Evolutionary conservation across 2,329 filamentous ascomycete genomes (phyloP).

Genomic region (Knufia petricola): DNA sequence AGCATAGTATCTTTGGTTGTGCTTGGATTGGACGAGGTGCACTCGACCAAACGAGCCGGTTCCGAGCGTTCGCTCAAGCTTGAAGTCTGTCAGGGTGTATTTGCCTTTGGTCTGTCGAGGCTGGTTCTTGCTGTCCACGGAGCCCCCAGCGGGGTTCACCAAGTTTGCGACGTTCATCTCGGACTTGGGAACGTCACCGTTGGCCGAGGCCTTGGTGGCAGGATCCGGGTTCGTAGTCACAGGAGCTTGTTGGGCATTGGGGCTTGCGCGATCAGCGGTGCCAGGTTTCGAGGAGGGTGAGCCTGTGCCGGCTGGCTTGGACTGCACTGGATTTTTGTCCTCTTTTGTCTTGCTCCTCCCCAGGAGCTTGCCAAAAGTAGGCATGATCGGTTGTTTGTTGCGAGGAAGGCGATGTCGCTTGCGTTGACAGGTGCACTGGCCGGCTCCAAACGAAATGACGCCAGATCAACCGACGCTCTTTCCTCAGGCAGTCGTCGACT

Average conservation of each 20-base stretch:
- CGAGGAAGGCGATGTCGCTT: conserved; percentile 13
- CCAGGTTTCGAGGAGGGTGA: conserved; percentile 49
- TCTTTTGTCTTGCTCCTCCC: conserved; percentile 81
- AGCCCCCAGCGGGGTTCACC: conserved; percentile 14
- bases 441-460: conserved; percentile 7
- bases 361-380: conserved; percentile 77
- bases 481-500: not conserved
- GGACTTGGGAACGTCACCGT: conserved; percentile 17
- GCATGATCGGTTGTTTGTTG: conserved; percentile 52
- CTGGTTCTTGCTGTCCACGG: conserved; percentile 28
- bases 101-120: conserved; percentile 82
- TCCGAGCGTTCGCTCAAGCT: conserved; percentile 79
- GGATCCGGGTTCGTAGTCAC: conserved; percentile 20
- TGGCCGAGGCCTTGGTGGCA: conserved; percentile 22
- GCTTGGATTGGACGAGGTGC: conserved; percentile 91
- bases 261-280: conserved; percentile 25
- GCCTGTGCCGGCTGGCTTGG: conserved; percentile 31
- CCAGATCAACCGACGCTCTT: conserved; percentile 3
- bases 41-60: conserved; percentile 96
- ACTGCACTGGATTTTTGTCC: conserved; percentile 14
- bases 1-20: conserved; percentile 96
- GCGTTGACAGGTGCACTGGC: conserved; percentile 13
- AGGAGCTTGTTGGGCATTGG: conserved; percentile 17
- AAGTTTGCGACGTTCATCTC: conserved; percentile 20
- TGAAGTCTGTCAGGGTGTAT: conserved; percentile 86